A percentile compares a stretch with the other conserved stretches of the same genome.
These are phyloP conservation scores for Citrullus colocynthis DNA, from an alignment of 306 rosid species.

Conservation along the genomic window DNA sequence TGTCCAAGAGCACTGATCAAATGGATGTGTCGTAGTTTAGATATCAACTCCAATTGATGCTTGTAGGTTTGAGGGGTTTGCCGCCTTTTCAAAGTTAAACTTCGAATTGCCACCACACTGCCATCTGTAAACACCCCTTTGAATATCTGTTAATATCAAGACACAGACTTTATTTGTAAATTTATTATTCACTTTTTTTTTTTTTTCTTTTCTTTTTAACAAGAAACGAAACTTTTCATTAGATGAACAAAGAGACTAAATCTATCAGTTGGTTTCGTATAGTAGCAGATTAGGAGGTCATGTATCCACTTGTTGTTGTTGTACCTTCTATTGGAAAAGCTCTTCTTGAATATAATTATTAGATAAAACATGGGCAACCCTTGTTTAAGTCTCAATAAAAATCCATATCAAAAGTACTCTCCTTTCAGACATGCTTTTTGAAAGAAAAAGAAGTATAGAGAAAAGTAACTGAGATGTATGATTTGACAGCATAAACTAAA, in stretches of 20 bases:
- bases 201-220: no score
- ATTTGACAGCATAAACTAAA: neutral
- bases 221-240: no score
- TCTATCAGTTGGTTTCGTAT: neutral
- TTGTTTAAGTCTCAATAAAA: neutral
- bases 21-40: conserved; percentile 71
- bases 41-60: conserved; percentile 65
- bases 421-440: neutral
- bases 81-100: conserved; percentile 54
- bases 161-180: neutral
- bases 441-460: neutral
- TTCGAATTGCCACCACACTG: conserved; percentile 45
- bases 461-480: neutral
- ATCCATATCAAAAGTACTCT: neutral
- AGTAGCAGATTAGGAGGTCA: neutral
- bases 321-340: no score
- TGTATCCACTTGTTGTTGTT: no score
- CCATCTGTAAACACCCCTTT: conserved; percentile 77
- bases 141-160: conserved; percentile 38
- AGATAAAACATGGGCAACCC: no score
- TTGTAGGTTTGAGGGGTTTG: conserved; percentile 47
- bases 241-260: no score
- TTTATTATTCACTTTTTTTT: neutral
- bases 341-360: no score
- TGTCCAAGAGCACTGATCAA: conserved; percentile 90